These are phyloP conservation scores for Nakazawaea anatomiae DNA, from an alignment of 805 yeast genomes.

Conservation along the genomic window DNA sequence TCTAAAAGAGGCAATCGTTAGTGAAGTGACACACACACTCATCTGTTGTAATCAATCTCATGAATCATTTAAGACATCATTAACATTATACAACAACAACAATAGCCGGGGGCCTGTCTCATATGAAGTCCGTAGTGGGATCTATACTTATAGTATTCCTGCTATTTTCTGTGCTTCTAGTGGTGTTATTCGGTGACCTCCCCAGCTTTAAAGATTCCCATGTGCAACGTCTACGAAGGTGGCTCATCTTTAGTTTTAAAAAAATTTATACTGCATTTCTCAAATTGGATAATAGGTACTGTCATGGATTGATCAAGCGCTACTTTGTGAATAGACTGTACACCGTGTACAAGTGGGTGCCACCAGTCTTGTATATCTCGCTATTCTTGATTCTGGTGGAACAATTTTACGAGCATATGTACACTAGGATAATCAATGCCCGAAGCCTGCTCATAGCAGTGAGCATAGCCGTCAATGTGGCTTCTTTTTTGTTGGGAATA, in stretches of 20 bases:
- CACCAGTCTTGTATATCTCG: conserved; percentile 1
- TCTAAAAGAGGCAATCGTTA: too few relatives aligned
- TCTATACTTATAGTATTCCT: conserved; percentile 8
- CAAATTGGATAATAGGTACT: conserved; percentile 18
- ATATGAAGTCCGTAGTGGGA: neutral
- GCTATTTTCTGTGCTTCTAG: conserved; percentile 17
- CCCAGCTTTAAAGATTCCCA: conserved; percentile 33
- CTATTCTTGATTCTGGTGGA: conserved; percentile 12
- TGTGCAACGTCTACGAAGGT: conserved; percentile 18
- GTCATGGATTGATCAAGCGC: conserved; percentile 26
- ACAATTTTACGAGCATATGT: conserved; percentile 19
- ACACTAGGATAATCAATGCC: conserved; percentile 9
- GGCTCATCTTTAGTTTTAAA: conserved; percentile 9
- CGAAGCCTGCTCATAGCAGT: conserved; percentile 21
- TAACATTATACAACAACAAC: too few relatives aligned
- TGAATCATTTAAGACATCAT: too few relatives aligned
- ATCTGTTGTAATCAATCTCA: too few relatives aligned
- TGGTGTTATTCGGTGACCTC: conserved; percentile 42
- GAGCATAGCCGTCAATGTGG: conserved; percentile 26
- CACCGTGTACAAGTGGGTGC: conserved; percentile 3
- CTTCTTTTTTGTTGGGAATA: conserved; percentile 31
- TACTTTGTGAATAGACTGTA: neutral
- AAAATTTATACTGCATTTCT: conserved; percentile 5
- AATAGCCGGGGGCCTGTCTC: too few relatives aligned
- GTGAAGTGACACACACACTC: too few relatives aligned